Evolutionary conservation across 192 early-diverging fungal genomes (phyloP).

Genomic region (Powellomyces hirtus): DNA sequence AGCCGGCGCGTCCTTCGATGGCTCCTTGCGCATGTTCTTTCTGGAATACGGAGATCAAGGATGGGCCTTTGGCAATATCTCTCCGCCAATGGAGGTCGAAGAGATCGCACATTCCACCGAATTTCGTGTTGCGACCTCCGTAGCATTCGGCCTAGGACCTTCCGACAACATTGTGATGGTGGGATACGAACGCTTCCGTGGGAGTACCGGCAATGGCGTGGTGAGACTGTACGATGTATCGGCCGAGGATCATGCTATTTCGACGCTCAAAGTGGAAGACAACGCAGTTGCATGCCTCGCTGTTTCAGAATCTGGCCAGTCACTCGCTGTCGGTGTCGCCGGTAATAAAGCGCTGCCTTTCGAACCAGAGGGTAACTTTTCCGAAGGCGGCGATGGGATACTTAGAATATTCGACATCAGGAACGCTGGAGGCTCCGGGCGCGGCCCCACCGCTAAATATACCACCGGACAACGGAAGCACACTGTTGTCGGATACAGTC

Average conservation of each 20-base stretch:
- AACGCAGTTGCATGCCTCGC: conserved; percentile 18
- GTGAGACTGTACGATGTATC: neutral
- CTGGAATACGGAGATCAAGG: too few species aligned
- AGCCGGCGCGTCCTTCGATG: neutral
- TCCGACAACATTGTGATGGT: neutral
- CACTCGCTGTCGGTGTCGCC: neutral
- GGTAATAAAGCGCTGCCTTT: neutral
- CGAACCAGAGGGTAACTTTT: neutral
- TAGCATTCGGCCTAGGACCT: neutral
- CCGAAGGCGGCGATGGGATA: conserved; percentile 1
- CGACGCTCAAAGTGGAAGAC: neutral
- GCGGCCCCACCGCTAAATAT: too few species aligned
- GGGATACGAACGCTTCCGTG: neutral
- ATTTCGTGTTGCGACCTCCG: neutral
- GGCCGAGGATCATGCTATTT: neutral
- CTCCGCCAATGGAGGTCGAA: too few species aligned
- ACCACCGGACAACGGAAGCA: conserved; percentile 8
- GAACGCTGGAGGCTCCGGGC: too few species aligned
- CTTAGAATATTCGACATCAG: conserved; percentile 4
- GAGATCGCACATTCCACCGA: too few species aligned
- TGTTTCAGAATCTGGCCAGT: neutral
- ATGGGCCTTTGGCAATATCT: too few species aligned
- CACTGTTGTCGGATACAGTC: conserved; percentile 9
- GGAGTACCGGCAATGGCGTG: neutral
- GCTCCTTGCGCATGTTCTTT: neutral